Evolutionary conservation across 75 land plant genomes (phyloP).

Genomic region (Cupressus sempervirens): DNA sequence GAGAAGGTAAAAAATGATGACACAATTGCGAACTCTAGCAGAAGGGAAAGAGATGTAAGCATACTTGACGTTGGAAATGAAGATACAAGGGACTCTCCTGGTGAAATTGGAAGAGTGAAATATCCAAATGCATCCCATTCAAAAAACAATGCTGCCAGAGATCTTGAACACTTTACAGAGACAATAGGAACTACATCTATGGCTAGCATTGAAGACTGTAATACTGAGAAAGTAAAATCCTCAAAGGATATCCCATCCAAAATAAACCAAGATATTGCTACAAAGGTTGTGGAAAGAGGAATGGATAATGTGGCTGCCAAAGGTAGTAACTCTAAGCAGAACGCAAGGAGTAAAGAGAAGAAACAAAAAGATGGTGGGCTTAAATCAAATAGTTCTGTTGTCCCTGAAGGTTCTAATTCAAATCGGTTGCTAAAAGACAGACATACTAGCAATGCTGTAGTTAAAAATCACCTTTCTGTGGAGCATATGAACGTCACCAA

Average conservation of each 20-base stretch:
- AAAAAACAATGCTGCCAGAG: background rate
- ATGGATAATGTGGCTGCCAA: slow-evolving; percentile 2
- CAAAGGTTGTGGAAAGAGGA: background rate
- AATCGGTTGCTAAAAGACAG: background rate
- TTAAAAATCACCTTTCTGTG: too few relatives aligned
- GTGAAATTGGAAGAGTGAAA: background rate
- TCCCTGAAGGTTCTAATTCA: background rate
- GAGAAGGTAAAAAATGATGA: background rate
- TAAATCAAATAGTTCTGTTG: background rate
- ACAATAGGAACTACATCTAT: background rate
- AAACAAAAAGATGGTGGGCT: slow-evolving; percentile 1
- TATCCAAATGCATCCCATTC: background rate
- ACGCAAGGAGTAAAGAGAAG: background rate
- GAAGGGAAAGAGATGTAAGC: background rate
- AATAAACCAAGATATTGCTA: background rate
- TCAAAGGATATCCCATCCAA: background rate
- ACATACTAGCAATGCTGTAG: background rate
- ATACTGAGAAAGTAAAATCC: background rate
- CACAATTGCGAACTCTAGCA: background rate
- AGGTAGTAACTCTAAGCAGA: background rate
- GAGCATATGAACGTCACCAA: background rate
- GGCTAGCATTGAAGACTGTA: background rate
- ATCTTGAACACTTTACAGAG: background rate
- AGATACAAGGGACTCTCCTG: background rate
- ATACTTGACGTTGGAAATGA: background rate